Conservation (phyloP, 1,284 basidiomycete species). For the Fomitopsis pinicola region DNA sequence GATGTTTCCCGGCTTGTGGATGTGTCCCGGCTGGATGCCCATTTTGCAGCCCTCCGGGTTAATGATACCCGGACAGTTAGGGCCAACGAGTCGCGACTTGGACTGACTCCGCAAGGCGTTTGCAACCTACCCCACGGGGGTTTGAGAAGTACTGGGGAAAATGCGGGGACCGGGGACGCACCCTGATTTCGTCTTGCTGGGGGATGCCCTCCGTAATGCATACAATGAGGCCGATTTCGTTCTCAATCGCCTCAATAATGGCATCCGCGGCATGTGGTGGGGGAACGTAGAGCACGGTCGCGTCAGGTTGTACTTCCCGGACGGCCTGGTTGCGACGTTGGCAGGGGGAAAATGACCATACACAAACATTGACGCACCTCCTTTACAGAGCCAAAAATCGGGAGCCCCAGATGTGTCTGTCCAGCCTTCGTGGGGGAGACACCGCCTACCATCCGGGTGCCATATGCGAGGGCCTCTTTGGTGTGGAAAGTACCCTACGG, state of each 20-base stretch:
- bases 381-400: slow-evolving; percentile 89
- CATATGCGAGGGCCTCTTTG: slow-evolving; percentile 91
- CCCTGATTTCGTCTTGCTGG: slow-evolving; percentile 91
- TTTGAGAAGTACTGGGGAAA: background rate
- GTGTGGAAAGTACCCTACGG: slow-evolving; percentile 94
- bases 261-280: slow-evolving; percentile 91
- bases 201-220: slow-evolving; percentile 98
- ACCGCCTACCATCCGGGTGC: slow-evolving; percentile 97
- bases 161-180: slow-evolving; percentile 22
- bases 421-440: slow-evolving; percentile 98
- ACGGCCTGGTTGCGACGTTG: slow-evolving; percentile 59
- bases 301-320: slow-evolving; percentile 80
- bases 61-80: slow-evolving; percentile 98
- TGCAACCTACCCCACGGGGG: slow-evolving; percentile 59
- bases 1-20: slow-evolving; percentile 93
- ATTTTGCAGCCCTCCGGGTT: slow-evolving; percentile 98
- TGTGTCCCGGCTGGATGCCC: slow-evolving; percentile 98
- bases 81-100: slow-evolving; percentile 92
- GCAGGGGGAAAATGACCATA: background rate
- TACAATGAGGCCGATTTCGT: slow-evolving; percentile 94
- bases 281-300: slow-evolving; percentile 93
- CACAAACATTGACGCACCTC: slow-evolving; percentile 54
- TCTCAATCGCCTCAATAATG: slow-evolving; percentile 96
- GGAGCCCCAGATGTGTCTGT: slow-evolving; percentile 91
- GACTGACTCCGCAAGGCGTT: slow-evolving; percentile 93